Evolutionary conservation across 768 basidiomycete species (phyloP), one percentile per base, ranked within the genome.

Genomic region (Cyathus striatus): DNA sequence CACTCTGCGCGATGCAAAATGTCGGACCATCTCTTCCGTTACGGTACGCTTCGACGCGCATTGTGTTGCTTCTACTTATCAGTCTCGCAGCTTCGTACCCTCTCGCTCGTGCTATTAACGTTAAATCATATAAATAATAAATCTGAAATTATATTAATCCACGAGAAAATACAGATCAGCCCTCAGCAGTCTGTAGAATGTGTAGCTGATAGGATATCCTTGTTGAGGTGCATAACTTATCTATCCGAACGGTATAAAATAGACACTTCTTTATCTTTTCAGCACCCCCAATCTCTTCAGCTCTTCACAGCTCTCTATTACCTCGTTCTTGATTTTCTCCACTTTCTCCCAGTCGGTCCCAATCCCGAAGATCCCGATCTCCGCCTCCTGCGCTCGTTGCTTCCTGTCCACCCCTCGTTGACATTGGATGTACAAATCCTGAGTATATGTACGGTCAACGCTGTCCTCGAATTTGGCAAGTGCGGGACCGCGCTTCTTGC

Each of bases 261-360:
- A n/a, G 27, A n/a, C n/a, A 9, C 27, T 30, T 30, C 27, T 30
- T 38, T 48, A 60, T 44, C 53, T 47, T 20, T 49, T 36, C 42
- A 83, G 50, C 30, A 83, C 54, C 5, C 84, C 81, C 54, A 86
- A 57, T 57, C 68, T 62, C 62, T 70, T 81, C 56, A 94, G 66
- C 63, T 82, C 81, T 47, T 91, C 87, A 57, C 94, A 97, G 53
- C 78, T 82, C 46, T 75, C 72, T 37, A 91, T 71, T 26, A 70
- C 74, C 68, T 93, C 86, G 23, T 63, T 64, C 39, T 86, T 76
- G 41, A 96, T 85, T 50, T 65, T 61, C 59, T 73, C 70, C 45
- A 98, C 86, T 64, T 90, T 89, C 23, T 91, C 85, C 87, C 89
- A 91, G 58, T 98, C 88, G 9, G 91, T 88, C 23, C 92, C 90